These are phyloP conservation scores for Boletellus sp. DNA, from an alignment of 1,284 basidiomycete genomes.

Conservation along the genomic window DNA sequence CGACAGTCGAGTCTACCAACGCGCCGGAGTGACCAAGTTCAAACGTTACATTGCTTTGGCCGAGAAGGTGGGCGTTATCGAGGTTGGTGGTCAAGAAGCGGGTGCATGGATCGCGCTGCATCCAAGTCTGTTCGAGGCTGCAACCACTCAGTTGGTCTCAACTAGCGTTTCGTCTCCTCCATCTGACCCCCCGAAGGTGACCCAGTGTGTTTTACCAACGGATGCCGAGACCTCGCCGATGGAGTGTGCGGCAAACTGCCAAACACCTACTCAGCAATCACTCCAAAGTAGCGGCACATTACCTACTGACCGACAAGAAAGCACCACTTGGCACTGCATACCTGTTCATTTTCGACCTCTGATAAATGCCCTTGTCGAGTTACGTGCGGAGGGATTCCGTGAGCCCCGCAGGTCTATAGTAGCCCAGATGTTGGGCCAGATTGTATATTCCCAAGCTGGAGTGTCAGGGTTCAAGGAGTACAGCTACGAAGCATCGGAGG, in stretches of 20 bases:
- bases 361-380: slow-evolving; percentile 17
- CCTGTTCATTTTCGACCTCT: slow-evolving; percentile 26
- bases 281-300: background rate
- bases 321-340: slow-evolving; percentile 4
- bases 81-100: slow-evolving; percentile 42
- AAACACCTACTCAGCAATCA: background rate
- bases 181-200: slow-evolving; percentile 7
- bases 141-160: slow-evolving; percentile 1
- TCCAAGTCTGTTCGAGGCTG: slow-evolving; percentile 27
- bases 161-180: slow-evolving; percentile 15
- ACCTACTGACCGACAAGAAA: background rate
- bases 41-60: slow-evolving; percentile 45
- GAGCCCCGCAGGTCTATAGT: slow-evolving; percentile 22
- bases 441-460: slow-evolving; percentile 31
- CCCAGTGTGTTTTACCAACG: slow-evolving; percentile 6
- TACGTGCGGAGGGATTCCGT: slow-evolving; percentile 17
- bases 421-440: slow-evolving; percentile 18
- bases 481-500: slow-evolving; percentile 26
- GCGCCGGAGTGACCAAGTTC: slow-evolving; percentile 43
- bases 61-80: slow-evolving; percentile 42
- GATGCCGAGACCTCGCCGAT: slow-evolving; percentile 5
- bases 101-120: slow-evolving; percentile 48
- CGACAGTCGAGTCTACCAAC: slow-evolving; percentile 38
- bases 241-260: slow-evolving; percentile 2
- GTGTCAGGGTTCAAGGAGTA: slow-evolving; percentile 34